Conservation (phyloP, 257 asterid genomes). For the Gardenia jasminoides region DNA sequence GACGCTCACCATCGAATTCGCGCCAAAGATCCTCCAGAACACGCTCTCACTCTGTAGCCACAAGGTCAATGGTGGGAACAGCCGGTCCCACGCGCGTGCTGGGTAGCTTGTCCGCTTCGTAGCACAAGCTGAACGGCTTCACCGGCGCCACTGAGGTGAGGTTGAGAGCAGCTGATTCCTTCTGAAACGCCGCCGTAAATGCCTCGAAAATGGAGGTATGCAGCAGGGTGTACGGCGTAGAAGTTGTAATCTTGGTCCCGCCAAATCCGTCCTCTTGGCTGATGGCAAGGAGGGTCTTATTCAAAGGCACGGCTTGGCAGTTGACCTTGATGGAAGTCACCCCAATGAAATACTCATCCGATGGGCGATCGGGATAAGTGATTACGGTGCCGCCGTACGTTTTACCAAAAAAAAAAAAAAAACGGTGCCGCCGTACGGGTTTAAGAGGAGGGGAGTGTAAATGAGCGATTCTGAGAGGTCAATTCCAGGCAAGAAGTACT, state of each 20-base stretch:
- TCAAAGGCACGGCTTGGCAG: constrained; percentile 20
- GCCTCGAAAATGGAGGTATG: constrained; percentile 28
- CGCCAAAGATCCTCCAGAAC: constrained; percentile 16
- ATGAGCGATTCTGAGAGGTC: constrained; percentile 26
- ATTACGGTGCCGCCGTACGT: constrained; percentile 16
- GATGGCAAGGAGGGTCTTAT: constrained; percentile 23
- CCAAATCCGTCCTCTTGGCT: constrained; percentile 25
- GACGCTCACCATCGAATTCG: constrained; percentile 15
- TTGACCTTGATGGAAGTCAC: constrained; percentile 26
- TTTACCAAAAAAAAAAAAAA: no score
- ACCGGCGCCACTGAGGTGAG: constrained; percentile 18
- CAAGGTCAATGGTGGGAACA: constrained; percentile 33
- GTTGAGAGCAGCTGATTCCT: constrained; percentile 23
- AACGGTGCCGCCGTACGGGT: constrained; percentile 19
- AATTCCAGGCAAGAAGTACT: constrained; percentile 22
- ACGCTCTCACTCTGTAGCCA: constrained; percentile 12
- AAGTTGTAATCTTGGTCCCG: constrained; percentile 30
- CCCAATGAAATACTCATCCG: constrained; percentile 38
- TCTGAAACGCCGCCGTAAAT: constrained; percentile 19
- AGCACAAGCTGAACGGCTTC: constrained; percentile 28
- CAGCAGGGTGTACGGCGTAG: constrained; percentile 25
- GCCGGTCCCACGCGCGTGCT: constrained; percentile 23
- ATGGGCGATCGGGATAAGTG: constrained; percentile 18
- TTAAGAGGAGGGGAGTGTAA: constrained; percentile 31
- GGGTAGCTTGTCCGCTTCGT: constrained; percentile 6